These are phyloP conservation scores for Naganishia cerealis DNA, from an alignment of 1,284 basidiomycete genomes.

Conservation along the genomic window DNA sequence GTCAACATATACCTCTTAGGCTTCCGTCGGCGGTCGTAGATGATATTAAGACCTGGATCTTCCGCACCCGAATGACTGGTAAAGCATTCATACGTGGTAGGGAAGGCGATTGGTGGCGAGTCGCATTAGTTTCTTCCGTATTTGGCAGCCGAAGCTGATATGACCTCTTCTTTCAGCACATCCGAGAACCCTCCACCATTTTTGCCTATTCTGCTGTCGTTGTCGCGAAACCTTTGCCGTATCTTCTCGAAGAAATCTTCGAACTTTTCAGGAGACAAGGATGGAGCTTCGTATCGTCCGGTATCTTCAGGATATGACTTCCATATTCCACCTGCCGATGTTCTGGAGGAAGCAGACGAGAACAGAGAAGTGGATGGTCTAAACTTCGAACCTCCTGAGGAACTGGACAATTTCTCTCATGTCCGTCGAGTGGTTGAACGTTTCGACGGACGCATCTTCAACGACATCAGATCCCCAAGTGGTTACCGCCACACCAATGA, in stretches of 20 bases:
- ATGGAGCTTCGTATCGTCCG: not conserved
- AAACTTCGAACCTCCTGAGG: not conserved
- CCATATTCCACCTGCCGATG: not conserved
- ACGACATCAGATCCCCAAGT: not conserved
- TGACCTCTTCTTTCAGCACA: not conserved
- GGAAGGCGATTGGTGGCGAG: conserved; percentile 29
- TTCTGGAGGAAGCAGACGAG: conserved; percentile 16
- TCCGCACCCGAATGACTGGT: conserved; percentile 6
- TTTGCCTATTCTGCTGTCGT: conserved; percentile 18
- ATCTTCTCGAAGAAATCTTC: not conserved
- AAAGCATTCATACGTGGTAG: conserved; percentile 26
- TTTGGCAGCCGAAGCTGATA: not conserved
- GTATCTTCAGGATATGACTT: not conserved
- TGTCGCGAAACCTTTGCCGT: conserved; percentile 22
- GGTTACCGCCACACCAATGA: not conserved
- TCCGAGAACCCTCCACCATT: conserved; percentile 27
- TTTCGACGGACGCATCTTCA: not conserved
- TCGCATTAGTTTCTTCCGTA: not conserved
- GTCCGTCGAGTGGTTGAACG: not conserved
- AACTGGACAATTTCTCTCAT: not conserved
- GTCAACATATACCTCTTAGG: not conserved
- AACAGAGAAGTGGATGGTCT: not conserved
- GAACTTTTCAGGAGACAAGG: not conserved
- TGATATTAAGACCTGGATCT: conserved; percentile 31
- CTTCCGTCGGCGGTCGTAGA: conserved; percentile 15